phyloP scores from a whole-genome alignment of 1,139 yeast species.

The Kodamaea sp. region DNA sequence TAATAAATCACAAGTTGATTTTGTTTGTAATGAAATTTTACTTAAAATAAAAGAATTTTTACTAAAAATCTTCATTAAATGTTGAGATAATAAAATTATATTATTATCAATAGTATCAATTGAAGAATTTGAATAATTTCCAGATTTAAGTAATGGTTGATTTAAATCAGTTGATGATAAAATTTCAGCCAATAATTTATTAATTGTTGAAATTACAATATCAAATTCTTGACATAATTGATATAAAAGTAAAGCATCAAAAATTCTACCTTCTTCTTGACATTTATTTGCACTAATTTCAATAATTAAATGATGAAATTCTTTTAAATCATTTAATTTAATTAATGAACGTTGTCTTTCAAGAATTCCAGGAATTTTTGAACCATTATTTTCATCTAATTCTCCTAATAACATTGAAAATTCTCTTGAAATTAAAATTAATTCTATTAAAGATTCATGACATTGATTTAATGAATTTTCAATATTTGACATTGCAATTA shows the following conservation, averaged over 20 bases:
- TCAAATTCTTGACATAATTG: slow-evolving; percentile 88
- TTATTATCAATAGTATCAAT: slow-evolving; percentile 41
- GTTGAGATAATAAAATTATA: slow-evolving; percentile 55
- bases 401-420: slow-evolving; percentile 79
- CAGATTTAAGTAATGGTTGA: slow-evolving; percentile 47
- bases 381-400: slow-evolving; percentile 62
- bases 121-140: slow-evolving; percentile 31
- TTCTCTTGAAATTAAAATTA: slow-evolving; percentile 83
- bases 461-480: slow-evolving; percentile 48
- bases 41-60: slow-evolving; percentile 48
- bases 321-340: slow-evolving; percentile 52
- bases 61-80: slow-evolving; percentile 50
- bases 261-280: slow-evolving; percentile 85
- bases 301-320: slow-evolving; percentile 54
- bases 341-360: slow-evolving; percentile 75
- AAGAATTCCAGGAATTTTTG: slow-evolving; percentile 77
- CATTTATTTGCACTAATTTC: slow-evolving; percentile 85
- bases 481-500: slow-evolving; percentile 56
- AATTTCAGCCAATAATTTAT: slow-evolving; percentile 75
- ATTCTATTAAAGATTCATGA: slow-evolving; percentile 79
- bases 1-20: slow-evolving; percentile 62
- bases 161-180: slow-evolving; percentile 72
- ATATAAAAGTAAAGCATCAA: slow-evolving; percentile 81
- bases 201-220: slow-evolving; percentile 74
- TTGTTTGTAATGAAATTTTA: slow-evolving; percentile 43